Evolutionary conservation across 1,284 basidiomycete genomes (phyloP).

Genomic region (Ustilago vetiveriae): DNA sequence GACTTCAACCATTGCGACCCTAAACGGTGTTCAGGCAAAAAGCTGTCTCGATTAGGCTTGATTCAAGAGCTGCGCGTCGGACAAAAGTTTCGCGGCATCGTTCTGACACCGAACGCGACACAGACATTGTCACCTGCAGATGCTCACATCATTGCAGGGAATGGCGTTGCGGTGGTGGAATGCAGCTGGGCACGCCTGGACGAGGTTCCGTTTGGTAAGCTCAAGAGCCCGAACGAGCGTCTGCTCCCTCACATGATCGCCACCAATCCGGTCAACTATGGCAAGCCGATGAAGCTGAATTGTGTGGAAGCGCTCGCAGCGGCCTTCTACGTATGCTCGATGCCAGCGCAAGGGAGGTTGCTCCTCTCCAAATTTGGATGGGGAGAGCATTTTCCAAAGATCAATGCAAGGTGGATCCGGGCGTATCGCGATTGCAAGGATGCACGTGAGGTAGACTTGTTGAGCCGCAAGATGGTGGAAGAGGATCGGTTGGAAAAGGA

Average conservation of each 20-base stretch:
- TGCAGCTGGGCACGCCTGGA: slow-evolving; percentile 96
- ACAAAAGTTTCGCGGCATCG: slow-evolving; percentile 86
- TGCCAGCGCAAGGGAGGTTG: slow-evolving; percentile 49
- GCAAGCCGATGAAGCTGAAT: slow-evolving; percentile 64
- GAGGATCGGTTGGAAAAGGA: slow-evolving; percentile 49
- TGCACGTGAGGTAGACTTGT: slow-evolving; percentile 40
- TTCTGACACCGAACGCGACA: slow-evolving; percentile 91
- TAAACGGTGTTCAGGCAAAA: slow-evolving; percentile 91
- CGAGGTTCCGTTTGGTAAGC: slow-evolving; percentile 92
- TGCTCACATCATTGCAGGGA: slow-evolving; percentile 78
- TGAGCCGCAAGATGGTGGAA: slow-evolving; percentile 50
- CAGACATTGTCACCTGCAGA: slow-evolving; percentile 85
- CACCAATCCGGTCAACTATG: slow-evolving; percentile 65
- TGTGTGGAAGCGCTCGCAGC: slow-evolving; percentile 65
- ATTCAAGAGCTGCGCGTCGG: slow-evolving; percentile 86
- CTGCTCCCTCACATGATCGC: slow-evolving; percentile 69
- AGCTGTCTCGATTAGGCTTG: slow-evolving; percentile 83
- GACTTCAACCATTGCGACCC: slow-evolving; percentile 99
- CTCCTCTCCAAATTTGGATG: slow-evolving; percentile 61
- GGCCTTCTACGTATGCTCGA: slow-evolving; percentile 56
- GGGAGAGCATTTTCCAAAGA: slow-evolving; percentile 57
- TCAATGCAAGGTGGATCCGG: slow-evolving; percentile 54
- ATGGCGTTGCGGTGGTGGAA: slow-evolving; percentile 92
- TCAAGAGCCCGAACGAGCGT: slow-evolving; percentile 89
- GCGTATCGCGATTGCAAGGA: slow-evolving; percentile 47